A percentile compares a stretch with the other conserved stretches of the same genome.
phyloP scores from a whole-genome alignment of 805 yeast species.

The Zygosaccharomyces siamensis region DNA sequence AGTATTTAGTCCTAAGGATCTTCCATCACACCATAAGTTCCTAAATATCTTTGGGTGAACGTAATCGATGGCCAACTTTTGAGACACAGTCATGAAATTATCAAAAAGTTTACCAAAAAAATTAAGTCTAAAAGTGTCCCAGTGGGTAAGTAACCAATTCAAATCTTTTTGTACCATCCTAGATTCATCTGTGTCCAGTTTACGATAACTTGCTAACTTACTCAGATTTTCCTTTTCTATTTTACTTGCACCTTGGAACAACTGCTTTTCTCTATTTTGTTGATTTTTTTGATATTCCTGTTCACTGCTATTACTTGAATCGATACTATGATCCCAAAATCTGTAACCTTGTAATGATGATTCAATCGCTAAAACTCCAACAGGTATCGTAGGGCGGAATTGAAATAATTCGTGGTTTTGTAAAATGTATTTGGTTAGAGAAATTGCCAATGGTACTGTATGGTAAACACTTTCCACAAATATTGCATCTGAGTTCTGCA shows the following conservation, averaged over 20 bases:
- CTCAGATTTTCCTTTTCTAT: slow-evolving; percentile 23
- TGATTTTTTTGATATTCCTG: slow-evolving; percentile 24
- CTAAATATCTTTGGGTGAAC: slow-evolving; percentile 55
- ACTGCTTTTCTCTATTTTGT: slow-evolving; percentile 28
- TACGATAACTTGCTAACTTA: slow-evolving; percentile 37
- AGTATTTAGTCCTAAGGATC: slow-evolving; percentile 23
- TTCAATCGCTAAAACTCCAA: slow-evolving; percentile 35
- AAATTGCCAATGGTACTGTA: slow-evolving; percentile 48
- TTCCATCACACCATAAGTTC: slow-evolving; percentile 48
- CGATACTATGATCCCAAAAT: slow-evolving; percentile 40
- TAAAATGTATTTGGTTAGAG: slow-evolving; percentile 44
- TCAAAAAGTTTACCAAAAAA: slow-evolving; percentile 47
- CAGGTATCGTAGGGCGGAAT: slow-evolving; percentile 16
- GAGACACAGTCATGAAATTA: slow-evolving; percentile 49
- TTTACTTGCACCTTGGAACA: slow-evolving; percentile 29
- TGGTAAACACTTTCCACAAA: slow-evolving; percentile 50
- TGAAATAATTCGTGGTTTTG: slow-evolving; percentile 23
- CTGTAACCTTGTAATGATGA: slow-evolving; percentile 39
- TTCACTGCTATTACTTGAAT: slow-evolving; percentile 14
- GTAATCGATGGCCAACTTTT: slow-evolving; percentile 49
- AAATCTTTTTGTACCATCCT: slow-evolving; percentile 38
- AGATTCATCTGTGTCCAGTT: slow-evolving; percentile 38
- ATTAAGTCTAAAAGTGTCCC: slow-evolving; percentile 42
- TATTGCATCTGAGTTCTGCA: slow-evolving; percentile 46
- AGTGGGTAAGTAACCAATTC: slow-evolving; percentile 39